A percentile compares a stretch with the other conserved stretches of the same genome.
phyloP scores from a whole-genome alignment of 208 protist genomes.

The Leishmania gerbilli region DNA sequence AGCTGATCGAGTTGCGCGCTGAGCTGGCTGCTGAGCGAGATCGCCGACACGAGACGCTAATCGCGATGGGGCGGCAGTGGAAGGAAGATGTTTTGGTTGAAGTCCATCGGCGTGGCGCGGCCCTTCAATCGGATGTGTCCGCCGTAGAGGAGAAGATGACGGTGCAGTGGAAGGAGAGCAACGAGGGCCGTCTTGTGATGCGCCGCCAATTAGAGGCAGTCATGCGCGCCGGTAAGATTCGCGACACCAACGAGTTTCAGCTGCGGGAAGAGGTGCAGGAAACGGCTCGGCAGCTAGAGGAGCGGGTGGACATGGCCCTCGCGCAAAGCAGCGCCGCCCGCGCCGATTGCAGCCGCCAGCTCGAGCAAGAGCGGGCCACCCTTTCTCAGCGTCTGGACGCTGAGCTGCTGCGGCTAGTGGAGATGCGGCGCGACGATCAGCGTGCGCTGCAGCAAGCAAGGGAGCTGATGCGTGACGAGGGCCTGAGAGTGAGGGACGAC shows the following conservation, averaged over 20 bases:
- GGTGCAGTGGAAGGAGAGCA: slow-evolving; percentile 37
- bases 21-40: slow-evolving; percentile 75
- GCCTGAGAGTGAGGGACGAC: slow-evolving; percentile 17
- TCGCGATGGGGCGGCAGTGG: slow-evolving; percentile 65
- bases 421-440: slow-evolving; percentile 72
- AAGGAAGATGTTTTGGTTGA: slow-evolving; percentile 80
- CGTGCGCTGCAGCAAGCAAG: slow-evolving; percentile 44
- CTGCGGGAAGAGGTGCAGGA: slow-evolving; percentile 67
- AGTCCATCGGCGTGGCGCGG: slow-evolving; percentile 49
- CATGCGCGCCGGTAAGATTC: slow-evolving; percentile 40
- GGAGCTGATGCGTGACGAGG: slow-evolving; percentile 43
- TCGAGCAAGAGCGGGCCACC: slow-evolving; percentile 62
- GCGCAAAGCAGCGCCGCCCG: slow-evolving; percentile 51
- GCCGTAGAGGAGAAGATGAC: slow-evolving; percentile 47
- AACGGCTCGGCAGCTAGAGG: slow-evolving; percentile 39
- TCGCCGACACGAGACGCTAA: slow-evolving; percentile 50
- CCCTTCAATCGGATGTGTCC: slow-evolving; percentile 50
- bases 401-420: slow-evolving; percentile 67
- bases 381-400: slow-evolving; percentile 67
- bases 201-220: slow-evolving; percentile 58
- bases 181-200: slow-evolving; percentile 38
- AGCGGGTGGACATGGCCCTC: slow-evolving; percentile 46
- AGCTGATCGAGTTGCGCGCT: slow-evolving; percentile 58
- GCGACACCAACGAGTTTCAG: slow-evolving; percentile 58
- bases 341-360: slow-evolving; percentile 52